A percentile compares a stretch with the other conserved stretches of the same genome.
These are phyloP conservation scores for Beauveria scarabaeidicola DNA, from an alignment of 2,329 filamentous ascomycete species.

Conservation along the genomic window DNA sequence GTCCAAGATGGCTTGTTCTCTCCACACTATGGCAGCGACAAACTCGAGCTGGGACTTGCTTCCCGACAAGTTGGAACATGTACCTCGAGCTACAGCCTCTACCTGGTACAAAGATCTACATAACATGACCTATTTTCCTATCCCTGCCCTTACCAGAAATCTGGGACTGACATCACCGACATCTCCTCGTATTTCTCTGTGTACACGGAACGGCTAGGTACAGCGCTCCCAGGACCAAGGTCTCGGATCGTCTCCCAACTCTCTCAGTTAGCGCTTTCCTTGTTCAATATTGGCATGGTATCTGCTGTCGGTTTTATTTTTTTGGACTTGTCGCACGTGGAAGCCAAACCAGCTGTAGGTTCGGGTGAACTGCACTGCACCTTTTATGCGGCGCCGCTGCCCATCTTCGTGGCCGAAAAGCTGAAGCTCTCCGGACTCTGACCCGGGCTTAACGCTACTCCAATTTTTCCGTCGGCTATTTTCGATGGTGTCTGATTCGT, in stretches of 20 bases:
- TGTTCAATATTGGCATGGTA: not conserved
- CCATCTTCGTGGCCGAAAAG: not conserved
- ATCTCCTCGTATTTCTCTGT: slow-evolving; percentile 1
- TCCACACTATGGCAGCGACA: not conserved
- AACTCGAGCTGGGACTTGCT: not conserved
- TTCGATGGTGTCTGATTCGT: not conserved
- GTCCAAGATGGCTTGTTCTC: not conserved
- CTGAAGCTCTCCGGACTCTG: not conserved
- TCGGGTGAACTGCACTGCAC: not conserved
- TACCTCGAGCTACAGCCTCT: no score
- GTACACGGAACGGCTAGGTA: not conserved
- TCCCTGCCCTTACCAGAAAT: not conserved
- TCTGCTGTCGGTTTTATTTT: not conserved
- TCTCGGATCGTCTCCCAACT: not conserved
- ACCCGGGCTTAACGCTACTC: not conserved
- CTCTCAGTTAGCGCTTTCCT: no score
- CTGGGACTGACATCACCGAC: not conserved
- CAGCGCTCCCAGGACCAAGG: slow-evolving; percentile 1
- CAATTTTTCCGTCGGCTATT: not conserved
- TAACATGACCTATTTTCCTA: no score
- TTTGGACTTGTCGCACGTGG: not conserved
- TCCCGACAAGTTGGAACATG: not conserved
- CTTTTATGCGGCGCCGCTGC: not conserved
- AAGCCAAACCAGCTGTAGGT: not conserved
- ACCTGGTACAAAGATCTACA: no score